Conservation (phyloP, 2,329 filamentous ascomycete genomes). For the Parafenestella ontariensis region DNA sequence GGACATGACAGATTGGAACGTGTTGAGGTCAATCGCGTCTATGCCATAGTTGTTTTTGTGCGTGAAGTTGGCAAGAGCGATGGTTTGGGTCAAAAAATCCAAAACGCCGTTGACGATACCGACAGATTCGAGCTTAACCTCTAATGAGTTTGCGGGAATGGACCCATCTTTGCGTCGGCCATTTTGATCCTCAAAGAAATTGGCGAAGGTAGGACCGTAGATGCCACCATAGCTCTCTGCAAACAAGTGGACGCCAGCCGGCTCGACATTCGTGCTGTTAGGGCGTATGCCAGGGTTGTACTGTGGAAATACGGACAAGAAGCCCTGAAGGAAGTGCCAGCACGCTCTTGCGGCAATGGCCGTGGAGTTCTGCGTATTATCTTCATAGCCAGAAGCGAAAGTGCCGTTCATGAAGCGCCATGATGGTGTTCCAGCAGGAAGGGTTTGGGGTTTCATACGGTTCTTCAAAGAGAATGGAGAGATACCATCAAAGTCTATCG, state of each 20-base stretch:
- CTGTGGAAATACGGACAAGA: slow-evolving; percentile 65
- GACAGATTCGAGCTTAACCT: slow-evolving; percentile 67
- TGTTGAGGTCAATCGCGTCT: slow-evolving; percentile 61
- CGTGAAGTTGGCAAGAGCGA: slow-evolving; percentile 64
- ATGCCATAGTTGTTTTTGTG: slow-evolving; percentile 72
- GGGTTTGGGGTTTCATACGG: slow-evolving; percentile 33
- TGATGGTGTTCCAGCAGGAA: slow-evolving; percentile 40
- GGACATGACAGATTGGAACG: slow-evolving; percentile 56
- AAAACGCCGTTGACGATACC: slow-evolving; percentile 77
- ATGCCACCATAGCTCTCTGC: slow-evolving; percentile 74
- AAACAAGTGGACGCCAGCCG: slow-evolving; percentile 69
- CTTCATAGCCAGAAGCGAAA: slow-evolving; percentile 63
- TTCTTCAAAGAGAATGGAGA: not conserved
- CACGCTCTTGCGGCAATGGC: slow-evolving; percentile 64
- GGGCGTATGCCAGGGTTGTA: slow-evolving; percentile 59
- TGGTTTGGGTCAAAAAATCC: slow-evolving; percentile 68
- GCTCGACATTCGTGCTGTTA: slow-evolving; percentile 46
- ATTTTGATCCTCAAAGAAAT: slow-evolving; percentile 68
- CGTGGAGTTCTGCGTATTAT: slow-evolving; percentile 63
- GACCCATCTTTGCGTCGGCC: slow-evolving; percentile 59
- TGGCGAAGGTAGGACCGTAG: slow-evolving; percentile 71
- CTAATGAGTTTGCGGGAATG: slow-evolving; percentile 60
- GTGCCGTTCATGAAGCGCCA: slow-evolving; percentile 67
- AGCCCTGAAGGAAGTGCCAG: slow-evolving; percentile 71
- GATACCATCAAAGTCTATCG: slow-evolving; percentile 24